These are phyloP conservation scores for Cordyceps cateniannulata DNA, from an alignment of 2,329 filamentous ascomycete species.

Conservation along the genomic window DNA sequence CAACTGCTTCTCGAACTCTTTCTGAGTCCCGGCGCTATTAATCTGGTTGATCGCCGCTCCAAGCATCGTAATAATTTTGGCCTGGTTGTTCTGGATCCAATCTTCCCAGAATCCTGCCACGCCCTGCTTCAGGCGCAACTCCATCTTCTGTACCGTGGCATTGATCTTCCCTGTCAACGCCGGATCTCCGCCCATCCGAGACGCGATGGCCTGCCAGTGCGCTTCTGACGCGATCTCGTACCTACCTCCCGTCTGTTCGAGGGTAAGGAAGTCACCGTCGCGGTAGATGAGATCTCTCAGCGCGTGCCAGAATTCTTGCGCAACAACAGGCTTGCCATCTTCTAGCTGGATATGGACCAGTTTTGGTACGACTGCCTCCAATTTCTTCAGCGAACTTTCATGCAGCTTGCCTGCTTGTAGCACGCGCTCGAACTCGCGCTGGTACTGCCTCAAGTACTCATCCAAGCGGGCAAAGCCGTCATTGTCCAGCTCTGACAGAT, in stretches of 20 bases:
- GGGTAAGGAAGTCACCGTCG: constrained; percentile 40
- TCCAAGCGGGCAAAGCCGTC: constrained; percentile 18
- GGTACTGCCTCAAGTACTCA: constrained; percentile 21
- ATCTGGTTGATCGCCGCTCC: constrained; percentile 29
- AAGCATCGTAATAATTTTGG: constrained; percentile 27
- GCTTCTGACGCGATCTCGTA: constrained; percentile 36
- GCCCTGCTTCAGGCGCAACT: constrained; percentile 17
- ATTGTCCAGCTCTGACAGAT: constrained; percentile 12
- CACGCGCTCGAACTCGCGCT: constrained; percentile 25
- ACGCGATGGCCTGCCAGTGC: constrained; percentile 41
- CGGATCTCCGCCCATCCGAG: constrained; percentile 32
- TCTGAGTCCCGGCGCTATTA: constrained; percentile 25
- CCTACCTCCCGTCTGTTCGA: constrained; percentile 34
- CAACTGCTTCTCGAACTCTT: constrained; percentile 29
- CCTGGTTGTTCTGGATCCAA: constrained; percentile 47
- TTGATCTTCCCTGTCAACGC: constrained; percentile 23
- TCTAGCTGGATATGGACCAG: constrained; percentile 48
- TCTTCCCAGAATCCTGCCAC: constrained; percentile 40
- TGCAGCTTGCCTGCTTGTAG: constrained; percentile 28
- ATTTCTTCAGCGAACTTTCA: constrained; percentile 31
- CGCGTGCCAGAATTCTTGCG: constrained; percentile 60
- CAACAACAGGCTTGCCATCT: constrained; percentile 47
- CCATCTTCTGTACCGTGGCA: constrained; percentile 20
- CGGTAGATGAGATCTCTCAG: constrained; percentile 47
- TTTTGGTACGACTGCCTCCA: constrained; percentile 48